Evolutionary conservation across 23 red algal species (phyloP).

Genomic region (Gracilaria domingensis): DNA sequence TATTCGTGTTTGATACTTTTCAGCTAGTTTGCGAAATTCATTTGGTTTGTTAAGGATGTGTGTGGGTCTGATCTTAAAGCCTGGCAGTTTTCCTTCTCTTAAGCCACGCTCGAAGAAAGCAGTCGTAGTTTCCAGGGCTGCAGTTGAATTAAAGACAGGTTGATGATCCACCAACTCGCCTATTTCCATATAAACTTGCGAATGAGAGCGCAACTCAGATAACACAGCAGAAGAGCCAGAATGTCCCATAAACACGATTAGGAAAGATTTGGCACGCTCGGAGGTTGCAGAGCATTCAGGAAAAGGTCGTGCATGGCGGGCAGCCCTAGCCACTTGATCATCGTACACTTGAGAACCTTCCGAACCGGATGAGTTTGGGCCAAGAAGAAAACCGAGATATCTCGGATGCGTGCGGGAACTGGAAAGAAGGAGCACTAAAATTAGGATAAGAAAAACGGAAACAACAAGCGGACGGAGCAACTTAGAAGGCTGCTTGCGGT

Average conservation of each 20-base stretch:
- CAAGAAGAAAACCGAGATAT: background rate
- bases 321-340: conserved; percentile 24
- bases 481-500: conserved; percentile 1
- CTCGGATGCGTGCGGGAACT: background rate
- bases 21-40: conserved; percentile 29
- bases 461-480: conserved; percentile 7
- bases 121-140: conserved; percentile 31
- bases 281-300: conserved; percentile 24
- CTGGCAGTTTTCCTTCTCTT: conserved; percentile 40
- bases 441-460: background rate
- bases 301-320: conserved; percentile 35
- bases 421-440: background rate
- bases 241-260: conserved; percentile 82
- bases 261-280: conserved; percentile 56
- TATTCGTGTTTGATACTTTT: conserved; percentile 65
- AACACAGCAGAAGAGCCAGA: conserved; percentile 66
- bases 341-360: background rate
- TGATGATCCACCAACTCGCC: conserved; percentile 73
- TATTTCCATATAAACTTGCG: conserved; percentile 27
- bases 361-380: background rate
- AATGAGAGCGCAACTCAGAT: conserved; percentile 61
- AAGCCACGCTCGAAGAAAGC: conserved; percentile 55
- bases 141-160: conserved; percentile 32
- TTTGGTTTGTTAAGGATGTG: conserved; percentile 59
- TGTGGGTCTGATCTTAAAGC: conserved; percentile 71